Conservation (phyloP, 1,139 yeast species). For the Candida sp. region DNA sequence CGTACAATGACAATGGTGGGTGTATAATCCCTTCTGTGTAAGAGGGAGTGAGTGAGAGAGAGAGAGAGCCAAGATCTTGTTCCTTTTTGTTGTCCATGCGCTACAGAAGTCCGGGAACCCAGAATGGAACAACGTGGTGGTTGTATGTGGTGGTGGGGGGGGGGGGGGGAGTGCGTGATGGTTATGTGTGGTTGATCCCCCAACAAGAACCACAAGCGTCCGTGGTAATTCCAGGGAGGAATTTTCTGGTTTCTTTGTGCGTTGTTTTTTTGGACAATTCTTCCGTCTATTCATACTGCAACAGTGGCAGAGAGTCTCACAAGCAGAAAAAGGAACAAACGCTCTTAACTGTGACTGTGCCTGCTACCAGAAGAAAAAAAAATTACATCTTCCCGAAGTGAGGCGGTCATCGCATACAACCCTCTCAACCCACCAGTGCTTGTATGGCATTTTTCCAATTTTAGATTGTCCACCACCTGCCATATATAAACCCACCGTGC, state of each 20-base stretch:
- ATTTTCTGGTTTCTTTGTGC: neutral
- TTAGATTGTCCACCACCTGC: neutral
- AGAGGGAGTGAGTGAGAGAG: neutral
- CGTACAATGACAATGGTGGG: too few relatives aligned
- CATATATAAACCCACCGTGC: neutral
- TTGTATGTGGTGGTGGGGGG: too few relatives aligned
- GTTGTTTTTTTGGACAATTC: neutral
- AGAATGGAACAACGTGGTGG: too few relatives aligned
- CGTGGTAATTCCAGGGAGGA: neutral
- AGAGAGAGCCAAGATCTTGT: neutral
- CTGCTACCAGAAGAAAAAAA: neutral
- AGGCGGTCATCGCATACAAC: neutral
- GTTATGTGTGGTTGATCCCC: too few relatives aligned
- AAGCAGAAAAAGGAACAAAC: neutral
- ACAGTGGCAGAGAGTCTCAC: too few relatives aligned
- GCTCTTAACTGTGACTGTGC: neutral
- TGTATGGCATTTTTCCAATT: neutral
- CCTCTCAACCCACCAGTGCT: neutral
- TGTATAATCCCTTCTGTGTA: neutral
- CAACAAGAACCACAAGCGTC: too few relatives aligned
- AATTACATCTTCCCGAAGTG: conserved; percentile 1
- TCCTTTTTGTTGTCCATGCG: neutral
- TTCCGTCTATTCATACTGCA: neutral
- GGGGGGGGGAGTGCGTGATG: too few relatives aligned
- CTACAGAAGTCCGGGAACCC: too few relatives aligned